Conservation (phyloP, 257 asterid species). For the Plectranthus barbatus region DNA sequence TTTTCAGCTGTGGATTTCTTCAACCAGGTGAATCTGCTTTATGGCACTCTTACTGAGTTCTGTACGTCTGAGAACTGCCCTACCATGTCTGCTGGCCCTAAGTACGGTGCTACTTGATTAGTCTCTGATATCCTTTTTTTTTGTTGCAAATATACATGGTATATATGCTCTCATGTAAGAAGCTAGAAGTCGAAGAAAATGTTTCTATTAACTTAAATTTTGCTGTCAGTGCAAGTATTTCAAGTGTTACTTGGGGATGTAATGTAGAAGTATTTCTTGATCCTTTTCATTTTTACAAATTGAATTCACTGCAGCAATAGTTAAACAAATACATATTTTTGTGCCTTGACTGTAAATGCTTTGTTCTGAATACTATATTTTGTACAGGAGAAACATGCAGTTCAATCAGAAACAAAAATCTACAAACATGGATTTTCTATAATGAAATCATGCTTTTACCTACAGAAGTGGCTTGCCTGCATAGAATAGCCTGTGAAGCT, state of each 20-base stretch:
- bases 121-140: background rate
- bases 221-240: background rate
- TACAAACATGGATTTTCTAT: background rate
- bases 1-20: slow-evolving; percentile 93
- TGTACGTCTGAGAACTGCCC: slow-evolving; percentile 92
- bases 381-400: background rate
- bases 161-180: background rate
- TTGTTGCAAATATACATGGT: background rate
- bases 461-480: background rate
- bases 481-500: background rate
- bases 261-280: background rate
- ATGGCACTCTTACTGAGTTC: slow-evolving; percentile 88
- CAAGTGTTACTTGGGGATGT: background rate
- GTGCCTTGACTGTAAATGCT: background rate
- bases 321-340: background rate
- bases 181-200: background rate
- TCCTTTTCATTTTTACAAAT: background rate
- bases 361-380: too few species aligned
- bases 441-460: background rate
- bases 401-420: background rate
- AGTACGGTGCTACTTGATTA: slow-evolving; percentile 42
- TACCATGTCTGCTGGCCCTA: slow-evolving; percentile 93
- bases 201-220: background rate
- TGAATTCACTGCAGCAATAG: background rate
- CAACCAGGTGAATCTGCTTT: slow-evolving; percentile 95